phyloP scores from a whole-genome alignment of 2,329 filamentous ascomycete genomes.

The Periconia sp. region DNA sequence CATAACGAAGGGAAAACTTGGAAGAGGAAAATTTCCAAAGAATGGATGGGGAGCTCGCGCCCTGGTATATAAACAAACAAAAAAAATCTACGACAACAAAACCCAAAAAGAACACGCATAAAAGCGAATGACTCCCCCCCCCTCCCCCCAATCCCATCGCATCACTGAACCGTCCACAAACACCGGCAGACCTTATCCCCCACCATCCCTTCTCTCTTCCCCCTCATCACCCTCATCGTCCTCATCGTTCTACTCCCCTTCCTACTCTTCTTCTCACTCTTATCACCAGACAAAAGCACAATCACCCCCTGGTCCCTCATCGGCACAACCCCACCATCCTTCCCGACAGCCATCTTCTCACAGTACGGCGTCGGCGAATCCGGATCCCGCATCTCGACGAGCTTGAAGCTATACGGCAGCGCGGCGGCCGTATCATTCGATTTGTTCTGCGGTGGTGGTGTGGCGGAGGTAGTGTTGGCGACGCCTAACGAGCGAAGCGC shows the following conservation, averaged over 20 bases:
- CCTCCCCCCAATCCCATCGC: no score
- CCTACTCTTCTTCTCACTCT: neutral
- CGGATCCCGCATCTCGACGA: conserved; percentile 22
- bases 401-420: conserved; percentile 26
- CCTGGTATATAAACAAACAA: no score
- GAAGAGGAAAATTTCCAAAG: no score
- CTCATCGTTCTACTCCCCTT: no score
- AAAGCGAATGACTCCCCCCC: no score
- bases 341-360: conserved; percentile 13
- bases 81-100: no score
- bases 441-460: neutral
- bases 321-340: conserved; percentile 1
- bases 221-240: neutral
- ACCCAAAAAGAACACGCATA: no score
- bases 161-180: conserved; percentile 23
- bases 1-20: no score
- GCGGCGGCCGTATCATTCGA: conserved; percentile 1
- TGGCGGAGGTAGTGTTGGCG: neutral
- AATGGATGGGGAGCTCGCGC: no score
- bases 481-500: conserved; percentile 1
- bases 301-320: conserved; percentile 1
- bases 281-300: conserved; percentile 1
- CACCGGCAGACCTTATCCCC: conserved; percentile 16
- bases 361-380: conserved; percentile 23
- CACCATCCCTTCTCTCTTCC: conserved; percentile 1